phyloP scores from a whole-genome alignment of 1,139 yeast species.

The Kluyveromyces sp. region DNA sequence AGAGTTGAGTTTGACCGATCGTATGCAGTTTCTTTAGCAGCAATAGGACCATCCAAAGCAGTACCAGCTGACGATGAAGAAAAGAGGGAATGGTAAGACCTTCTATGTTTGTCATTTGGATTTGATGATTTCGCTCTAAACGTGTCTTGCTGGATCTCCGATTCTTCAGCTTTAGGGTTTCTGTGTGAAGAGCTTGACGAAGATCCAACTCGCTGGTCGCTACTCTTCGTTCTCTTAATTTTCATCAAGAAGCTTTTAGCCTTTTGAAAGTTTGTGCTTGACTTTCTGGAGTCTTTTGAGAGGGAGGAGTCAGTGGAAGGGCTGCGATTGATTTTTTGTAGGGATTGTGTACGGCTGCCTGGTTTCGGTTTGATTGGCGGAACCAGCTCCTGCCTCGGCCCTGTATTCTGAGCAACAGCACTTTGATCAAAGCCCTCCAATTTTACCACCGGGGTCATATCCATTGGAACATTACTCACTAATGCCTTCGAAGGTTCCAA shows the following conservation, averaged over 20 bases:
- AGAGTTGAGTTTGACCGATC: background rate
- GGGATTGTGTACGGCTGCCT: background rate
- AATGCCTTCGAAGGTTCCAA: constrained; percentile 1
- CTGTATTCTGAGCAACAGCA: background rate
- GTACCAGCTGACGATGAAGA: constrained; percentile 11
- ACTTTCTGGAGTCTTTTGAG: background rate
- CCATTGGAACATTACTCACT: background rate
- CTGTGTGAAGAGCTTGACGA: background rate
- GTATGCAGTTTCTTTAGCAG: background rate
- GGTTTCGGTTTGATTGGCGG: background rate
- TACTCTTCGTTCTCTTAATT: constrained; percentile 3
- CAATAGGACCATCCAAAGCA: background rate
- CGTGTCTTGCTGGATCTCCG: background rate
- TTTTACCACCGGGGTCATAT: background rate
- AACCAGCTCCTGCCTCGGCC: background rate
- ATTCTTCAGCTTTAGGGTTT: background rate
- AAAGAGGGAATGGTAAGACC: constrained; percentile 16
- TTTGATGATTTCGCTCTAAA: constrained; percentile 1
- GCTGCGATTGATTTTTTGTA: background rate
- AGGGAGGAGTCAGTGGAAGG: background rate
- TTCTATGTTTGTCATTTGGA: constrained; percentile 10
- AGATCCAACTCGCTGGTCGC: background rate
- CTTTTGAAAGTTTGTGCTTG: constrained; percentile 1
- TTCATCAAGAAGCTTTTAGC: constrained; percentile 6
- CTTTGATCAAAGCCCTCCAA: background rate